Percentiles rank a stretch among this genome's conserved stretches.
These are phyloP conservation scores for Ascochyta koolunga DNA, from an alignment of 2,329 filamentous ascomycete genomes.

Conservation along the genomic window DNA sequence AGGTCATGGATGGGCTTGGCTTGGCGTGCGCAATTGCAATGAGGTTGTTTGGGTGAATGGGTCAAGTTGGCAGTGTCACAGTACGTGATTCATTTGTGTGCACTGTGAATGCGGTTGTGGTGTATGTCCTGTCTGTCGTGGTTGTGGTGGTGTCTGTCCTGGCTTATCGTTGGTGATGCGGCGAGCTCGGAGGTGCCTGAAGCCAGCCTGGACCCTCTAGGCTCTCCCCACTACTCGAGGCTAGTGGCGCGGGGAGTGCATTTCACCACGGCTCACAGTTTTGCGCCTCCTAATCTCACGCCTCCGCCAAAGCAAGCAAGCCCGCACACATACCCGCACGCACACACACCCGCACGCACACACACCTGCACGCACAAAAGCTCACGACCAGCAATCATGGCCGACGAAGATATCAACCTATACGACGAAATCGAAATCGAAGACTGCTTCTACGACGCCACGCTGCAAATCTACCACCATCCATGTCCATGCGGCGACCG, in stretches of 20 bases:
- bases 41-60: background rate
- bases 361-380: background rate
- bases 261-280: slow-evolving; percentile 2
- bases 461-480: slow-evolving; percentile 88
- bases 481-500: slow-evolving; percentile 97
- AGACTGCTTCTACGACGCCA: slow-evolving; percentile 92
- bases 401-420: slow-evolving; percentile 62
- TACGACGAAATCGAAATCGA: slow-evolving; percentile 99
- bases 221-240: background rate
- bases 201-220: background rate
- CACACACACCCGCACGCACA: background rate
- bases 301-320: background rate
- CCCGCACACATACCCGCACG: background rate
- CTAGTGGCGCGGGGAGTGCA: background rate
- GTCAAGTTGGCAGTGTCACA: too few relatives aligned
- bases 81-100: too few relatives aligned
- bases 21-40: background rate
- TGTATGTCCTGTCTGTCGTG: background rate
- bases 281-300: background rate
- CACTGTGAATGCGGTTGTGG: background rate
- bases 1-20: background rate
- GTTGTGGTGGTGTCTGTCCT: too few relatives aligned
- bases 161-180: background rate
- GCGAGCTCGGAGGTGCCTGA: background rate
- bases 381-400: slow-evolving; percentile 24